These are phyloP conservation scores for Madurella mycetomatis DNA, from an alignment of 2,329 filamentous ascomycete species.

Conservation along the genomic window DNA sequence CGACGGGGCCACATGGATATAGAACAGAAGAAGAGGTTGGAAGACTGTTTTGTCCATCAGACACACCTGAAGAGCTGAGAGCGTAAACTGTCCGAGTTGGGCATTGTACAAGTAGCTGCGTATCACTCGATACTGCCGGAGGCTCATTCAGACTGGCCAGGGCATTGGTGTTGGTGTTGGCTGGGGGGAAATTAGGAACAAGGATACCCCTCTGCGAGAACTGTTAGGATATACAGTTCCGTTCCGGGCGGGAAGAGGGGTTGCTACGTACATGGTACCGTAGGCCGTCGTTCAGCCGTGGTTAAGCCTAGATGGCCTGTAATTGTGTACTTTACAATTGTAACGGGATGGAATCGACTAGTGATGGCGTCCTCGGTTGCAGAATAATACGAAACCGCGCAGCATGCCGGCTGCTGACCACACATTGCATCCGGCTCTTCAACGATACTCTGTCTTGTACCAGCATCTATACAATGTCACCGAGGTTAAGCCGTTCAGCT, in stretches of 20 bases:
- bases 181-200: neutral
- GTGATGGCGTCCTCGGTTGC: neutral
- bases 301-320: too few species aligned
- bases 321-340: neutral
- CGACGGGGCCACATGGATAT: conserved; percentile 14
- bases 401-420: too few species aligned
- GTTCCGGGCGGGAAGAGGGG: too few species aligned
- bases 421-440: too few species aligned
- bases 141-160: neutral
- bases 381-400: too few species aligned
- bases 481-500: too few species aligned
- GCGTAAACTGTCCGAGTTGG: neutral
- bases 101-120: neutral
- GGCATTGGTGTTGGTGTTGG: neutral
- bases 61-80: conserved; percentile 5
- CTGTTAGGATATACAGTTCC: neutral
- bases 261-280: too few species aligned
- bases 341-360: neutral
- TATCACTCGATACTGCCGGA: neutral
- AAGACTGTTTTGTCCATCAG: conserved; percentile 12
- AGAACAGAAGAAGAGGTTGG: conserved; percentile 14
- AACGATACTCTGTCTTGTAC: neutral
- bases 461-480: neutral
- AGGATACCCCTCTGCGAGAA: conserved; percentile 8
- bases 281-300: too few species aligned